Evolutionary conservation across 768 basidiomycete genomes (phyloP).

Genomic region (Termitomyces sp.): DNA sequence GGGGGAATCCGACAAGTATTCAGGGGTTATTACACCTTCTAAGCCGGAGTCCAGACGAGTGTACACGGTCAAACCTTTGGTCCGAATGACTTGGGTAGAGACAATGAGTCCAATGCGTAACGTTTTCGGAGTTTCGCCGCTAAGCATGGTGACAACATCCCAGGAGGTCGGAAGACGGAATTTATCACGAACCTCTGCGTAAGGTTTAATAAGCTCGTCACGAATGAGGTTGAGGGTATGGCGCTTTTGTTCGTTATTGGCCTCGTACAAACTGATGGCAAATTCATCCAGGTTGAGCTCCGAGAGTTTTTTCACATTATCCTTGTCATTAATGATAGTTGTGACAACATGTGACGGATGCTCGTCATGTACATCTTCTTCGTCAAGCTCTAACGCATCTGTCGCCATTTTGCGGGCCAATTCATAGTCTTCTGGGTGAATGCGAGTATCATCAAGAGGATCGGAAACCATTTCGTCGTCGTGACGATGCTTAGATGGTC

Average conservation of each 20-base stretch:
- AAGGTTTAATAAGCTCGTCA: constrained; percentile 77
- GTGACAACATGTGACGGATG: constrained; percentile 89
- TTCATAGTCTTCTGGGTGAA: constrained; percentile 97
- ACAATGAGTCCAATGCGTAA: constrained; percentile 77
- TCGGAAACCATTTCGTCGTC: constrained; percentile 72
- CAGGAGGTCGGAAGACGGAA: constrained; percentile 63
- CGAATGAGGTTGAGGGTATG: constrained; percentile 87
- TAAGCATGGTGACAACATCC: constrained; percentile 93
- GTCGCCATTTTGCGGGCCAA: constrained; percentile 98
- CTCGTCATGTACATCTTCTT: constrained; percentile 90
- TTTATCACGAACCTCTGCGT: constrained; percentile 61
- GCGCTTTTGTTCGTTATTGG: constrained; percentile 81
- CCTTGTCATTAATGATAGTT: constrained; percentile 76
- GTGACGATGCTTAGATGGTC: constrained; percentile 58
- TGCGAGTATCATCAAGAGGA: constrained; percentile 90
- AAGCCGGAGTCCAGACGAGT: constrained; percentile 92
- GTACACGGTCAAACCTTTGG: constrained; percentile 41
- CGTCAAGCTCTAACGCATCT: constrained; percentile 94
- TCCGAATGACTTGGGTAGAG: constrained; percentile 62
- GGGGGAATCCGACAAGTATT: constrained; percentile 49
- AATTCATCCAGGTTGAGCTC: constrained; percentile 96
- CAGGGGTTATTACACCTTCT: constrained; percentile 67
- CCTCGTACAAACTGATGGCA: constrained; percentile 83
- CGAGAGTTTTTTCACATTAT: constrained; percentile 73
- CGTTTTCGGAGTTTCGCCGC: constrained; percentile 81